phyloP scores from a whole-genome alignment of 805 yeast genomes.

The Candida sphagnicola region DNA sequence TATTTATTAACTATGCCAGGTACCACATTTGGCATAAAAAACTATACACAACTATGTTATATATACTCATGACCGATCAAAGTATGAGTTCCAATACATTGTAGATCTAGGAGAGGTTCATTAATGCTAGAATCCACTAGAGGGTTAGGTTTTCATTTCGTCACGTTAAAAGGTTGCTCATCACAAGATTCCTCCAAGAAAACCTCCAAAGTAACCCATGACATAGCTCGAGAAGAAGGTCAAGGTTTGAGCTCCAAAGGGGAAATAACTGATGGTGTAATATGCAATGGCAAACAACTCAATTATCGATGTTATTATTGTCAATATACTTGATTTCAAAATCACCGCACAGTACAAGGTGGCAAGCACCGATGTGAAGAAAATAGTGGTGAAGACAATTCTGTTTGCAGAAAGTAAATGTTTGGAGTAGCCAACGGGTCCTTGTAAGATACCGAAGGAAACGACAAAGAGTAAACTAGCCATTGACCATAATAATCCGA shows the following conservation, averaged over 20 bases:
- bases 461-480: slow-evolving; percentile 84
- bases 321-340: slow-evolving; percentile 66
- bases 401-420: slow-evolving; percentile 77
- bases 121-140: no score
- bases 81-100: no score
- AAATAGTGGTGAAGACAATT: slow-evolving; percentile 73
- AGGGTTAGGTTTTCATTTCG: no score
- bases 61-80: no score
- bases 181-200: slow-evolving; percentile 38
- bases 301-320: slow-evolving; percentile 67
- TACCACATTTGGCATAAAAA: no score
- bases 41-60: no score
- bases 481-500: slow-evolving; percentile 86
- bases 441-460: slow-evolving; percentile 89
- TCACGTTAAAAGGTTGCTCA: not conserved
- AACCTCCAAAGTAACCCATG: slow-evolving; percentile 42
- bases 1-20: no score
- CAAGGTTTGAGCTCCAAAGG: slow-evolving; percentile 83
- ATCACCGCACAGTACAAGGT: slow-evolving; percentile 75
- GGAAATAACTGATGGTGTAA: slow-evolving; percentile 90
- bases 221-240: slow-evolving; percentile 46
- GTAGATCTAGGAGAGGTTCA: no score
- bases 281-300: slow-evolving; percentile 87
- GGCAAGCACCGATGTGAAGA: slow-evolving; percentile 71
- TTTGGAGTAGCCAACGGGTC: slow-evolving; percentile 73